Conservation (phyloP, 169 alveolate genomes). For the Plasmodium gallinaceum region DNA sequence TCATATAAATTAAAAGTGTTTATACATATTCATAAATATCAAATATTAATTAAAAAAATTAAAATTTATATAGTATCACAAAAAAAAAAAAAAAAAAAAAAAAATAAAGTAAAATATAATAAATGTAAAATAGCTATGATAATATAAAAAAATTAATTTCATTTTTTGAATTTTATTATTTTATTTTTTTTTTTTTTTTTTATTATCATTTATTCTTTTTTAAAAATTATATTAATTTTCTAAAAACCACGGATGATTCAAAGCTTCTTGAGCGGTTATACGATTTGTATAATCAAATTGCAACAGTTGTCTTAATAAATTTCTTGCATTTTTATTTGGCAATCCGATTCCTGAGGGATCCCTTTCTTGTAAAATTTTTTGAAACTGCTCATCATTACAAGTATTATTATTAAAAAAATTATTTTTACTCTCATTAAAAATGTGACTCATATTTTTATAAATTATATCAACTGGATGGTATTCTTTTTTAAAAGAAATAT, state of each 20-base stretch:
- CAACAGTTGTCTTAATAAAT: conserved; percentile 81
- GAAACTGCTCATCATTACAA: conserved; percentile 60
- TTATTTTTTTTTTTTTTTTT: background rate
- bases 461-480: background rate
- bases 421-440: conserved; percentile 1
- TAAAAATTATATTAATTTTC: conserved; percentile 2
- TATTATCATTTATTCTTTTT: background rate
- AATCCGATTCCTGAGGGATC: conserved; percentile 75
- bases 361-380: conserved; percentile 40
- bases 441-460: background rate
- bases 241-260: conserved; percentile 85
- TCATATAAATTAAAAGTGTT: no score
- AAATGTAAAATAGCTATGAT: no score
- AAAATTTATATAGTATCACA: no score
- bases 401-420: background rate
- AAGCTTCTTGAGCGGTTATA: conserved; percentile 87
- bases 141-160: background rate
- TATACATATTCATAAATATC: no score
- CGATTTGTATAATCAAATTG: conserved; percentile 84
- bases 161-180: background rate
- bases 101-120: background rate
- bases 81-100: background rate
- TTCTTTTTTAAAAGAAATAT: background rate
- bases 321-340: conserved; percentile 81
- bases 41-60: no score